Percentiles rank a stretch among this genome's conserved stretches.
Evolutionary conservation across 2,329 filamentous ascomycete species (phyloP).

Genomic region (Chaetomium globosum): DNA sequence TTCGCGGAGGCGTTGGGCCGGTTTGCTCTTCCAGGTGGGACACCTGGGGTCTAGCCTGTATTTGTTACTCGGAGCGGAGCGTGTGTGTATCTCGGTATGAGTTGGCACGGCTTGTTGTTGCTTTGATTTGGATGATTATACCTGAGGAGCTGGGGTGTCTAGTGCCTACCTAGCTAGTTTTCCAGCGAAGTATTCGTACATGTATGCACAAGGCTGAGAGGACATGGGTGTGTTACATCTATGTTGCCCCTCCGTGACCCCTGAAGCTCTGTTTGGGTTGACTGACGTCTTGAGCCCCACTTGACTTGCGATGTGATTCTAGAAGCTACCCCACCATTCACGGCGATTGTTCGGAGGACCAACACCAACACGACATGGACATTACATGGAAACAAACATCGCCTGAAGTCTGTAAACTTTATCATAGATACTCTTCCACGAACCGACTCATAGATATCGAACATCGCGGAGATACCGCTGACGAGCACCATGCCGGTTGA

Average conservation of each 20-base stretch:
- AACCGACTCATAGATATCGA: background rate
- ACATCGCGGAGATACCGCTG: background rate
- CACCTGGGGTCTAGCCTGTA: background rate
- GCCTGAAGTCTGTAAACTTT: background rate
- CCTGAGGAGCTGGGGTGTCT: background rate
- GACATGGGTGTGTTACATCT: background rate
- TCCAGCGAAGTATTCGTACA: too few relatives aligned
- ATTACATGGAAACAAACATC: background rate
- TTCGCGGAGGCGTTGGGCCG: background rate
- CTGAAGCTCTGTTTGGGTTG: background rate
- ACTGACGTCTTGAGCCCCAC: constrained; percentile 31
- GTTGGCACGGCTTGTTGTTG: constrained; percentile 6
- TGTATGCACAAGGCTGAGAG: background rate
- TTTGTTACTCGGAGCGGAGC: background rate
- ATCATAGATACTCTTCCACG: background rate
- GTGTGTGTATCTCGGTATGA: background rate
- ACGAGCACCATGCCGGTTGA: constrained; percentile 50
- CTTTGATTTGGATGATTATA: constrained; percentile 8
- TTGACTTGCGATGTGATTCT: constrained; percentile 19
- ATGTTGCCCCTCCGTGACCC: too few relatives aligned
- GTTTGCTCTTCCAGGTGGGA: background rate
- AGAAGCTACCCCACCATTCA: constrained; percentile 36
- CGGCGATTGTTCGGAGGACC: background rate
- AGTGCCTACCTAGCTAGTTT: background rate
- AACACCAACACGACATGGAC: background rate